Base-by-base conservation (phyloP, 2,329 filamentous ascomycete genomes). In the Aspergillus latus region DNA sequence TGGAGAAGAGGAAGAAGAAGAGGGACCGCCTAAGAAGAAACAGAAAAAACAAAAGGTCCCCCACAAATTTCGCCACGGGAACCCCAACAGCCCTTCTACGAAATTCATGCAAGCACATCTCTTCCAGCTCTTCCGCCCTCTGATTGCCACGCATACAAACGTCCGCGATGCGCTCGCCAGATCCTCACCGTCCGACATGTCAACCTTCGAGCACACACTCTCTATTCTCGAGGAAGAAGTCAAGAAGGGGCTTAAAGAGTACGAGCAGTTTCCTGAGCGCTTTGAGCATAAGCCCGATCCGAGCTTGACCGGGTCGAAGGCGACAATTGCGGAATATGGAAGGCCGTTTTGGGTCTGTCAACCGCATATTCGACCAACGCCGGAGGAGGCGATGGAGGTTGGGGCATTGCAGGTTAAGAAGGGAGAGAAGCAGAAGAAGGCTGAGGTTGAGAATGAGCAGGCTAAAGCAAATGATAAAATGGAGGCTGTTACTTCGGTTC, bases 281-380 rank as follows among this genome's bases (percentile, higher is more conserved):
- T 71, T 70, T 40, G 71, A 72, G 37, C 72, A 77, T 2, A 60
- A 68, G 3, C 61, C 66, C 2, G 64, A 69, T 39, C 68, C 69
- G 10, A 72, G 71, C 50, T 43, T 74, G 56, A 64, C 72, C 70
- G 68, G 68, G 75, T 85, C 74, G 4, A 72, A 76, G 15, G 85
- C 83, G 7, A 86, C 88, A 0, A 85, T 94, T 28, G 84, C 82
- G 54, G 79, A 84, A 58, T 96, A 91, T 68, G 88, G 86, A 70
- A 78, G 91, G 61, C 92, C 92, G 1, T 97, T 87, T 84, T 97
- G 91, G 90, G 82, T 96, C 3, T 91, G 87, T 51, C 92, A 97
- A 76, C 88, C 93, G 3, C 90, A 96, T 66, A 83, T 97, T 5
- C 80, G 92, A 54, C 92, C 92, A 40, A 72, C 97, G 66, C 94